Percentiles rank a stretch among this genome's conserved stretches.
phyloP scores from a whole-genome alignment of 192 early-diverging fungal species.

The Martensiomyces pterosporus region DNA sequence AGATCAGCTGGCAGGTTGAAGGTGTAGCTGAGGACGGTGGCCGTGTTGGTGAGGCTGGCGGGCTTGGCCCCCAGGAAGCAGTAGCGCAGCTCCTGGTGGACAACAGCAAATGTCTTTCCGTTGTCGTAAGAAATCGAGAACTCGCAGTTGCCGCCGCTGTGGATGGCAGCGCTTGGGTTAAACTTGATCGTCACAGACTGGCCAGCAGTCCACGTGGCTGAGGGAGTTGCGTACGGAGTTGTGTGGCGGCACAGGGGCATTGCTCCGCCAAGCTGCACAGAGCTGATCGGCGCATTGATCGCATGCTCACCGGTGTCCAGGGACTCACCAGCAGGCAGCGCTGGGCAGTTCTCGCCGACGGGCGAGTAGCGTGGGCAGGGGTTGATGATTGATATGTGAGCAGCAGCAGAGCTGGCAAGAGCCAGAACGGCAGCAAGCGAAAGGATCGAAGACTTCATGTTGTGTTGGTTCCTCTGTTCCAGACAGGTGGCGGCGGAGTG shows the following conservation, averaged over 20 bases:
- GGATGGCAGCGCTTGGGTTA: constrained; percentile 22
- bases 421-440: background rate
- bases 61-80: constrained; percentile 26
- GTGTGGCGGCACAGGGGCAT: background rate
- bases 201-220: constrained; percentile 32
- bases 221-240: background rate
- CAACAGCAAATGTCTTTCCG: constrained; percentile 50
- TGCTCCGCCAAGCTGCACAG: background rate
- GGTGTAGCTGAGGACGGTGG: constrained; percentile 7
- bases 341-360: constrained; percentile 3
- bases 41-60: constrained; percentile 17
- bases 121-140: constrained; percentile 57
- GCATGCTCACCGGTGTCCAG: background rate
- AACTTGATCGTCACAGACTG: constrained; percentile 35
- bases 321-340: background rate
- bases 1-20: constrained; percentile 45
- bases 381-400: constrained; percentile 3
- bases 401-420: background rate
- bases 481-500: no score
- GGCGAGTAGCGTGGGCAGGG: constrained; percentile 12
- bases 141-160: constrained; percentile 59
- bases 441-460: background rate
- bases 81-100: constrained; percentile 45
- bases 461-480: no score
- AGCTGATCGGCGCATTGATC: constrained; percentile 2